Evolutionary conservation across 345 rosid genomes (phyloP).

Genomic region (Lenwebbia sp.): DNA sequence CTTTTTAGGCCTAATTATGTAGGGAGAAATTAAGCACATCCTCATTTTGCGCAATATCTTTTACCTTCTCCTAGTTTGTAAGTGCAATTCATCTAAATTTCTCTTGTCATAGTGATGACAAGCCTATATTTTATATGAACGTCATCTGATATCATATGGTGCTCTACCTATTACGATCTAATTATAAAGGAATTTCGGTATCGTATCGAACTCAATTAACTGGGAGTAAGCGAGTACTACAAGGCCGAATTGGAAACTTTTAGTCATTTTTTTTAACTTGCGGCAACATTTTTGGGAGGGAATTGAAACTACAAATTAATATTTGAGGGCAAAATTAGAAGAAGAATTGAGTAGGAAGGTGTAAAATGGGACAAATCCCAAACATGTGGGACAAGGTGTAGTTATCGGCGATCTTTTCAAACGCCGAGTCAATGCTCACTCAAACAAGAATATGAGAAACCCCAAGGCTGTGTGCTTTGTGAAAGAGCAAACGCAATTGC

Average conservation of each 20-base stretch:
- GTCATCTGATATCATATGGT: neutral
- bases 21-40: neutral
- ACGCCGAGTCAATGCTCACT: too few species aligned
- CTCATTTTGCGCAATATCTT: neutral
- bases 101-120: neutral
- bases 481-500: too few species aligned
- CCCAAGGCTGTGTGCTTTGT: too few species aligned
- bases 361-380: too few species aligned
- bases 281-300: neutral
- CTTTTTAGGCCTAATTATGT: neutral
- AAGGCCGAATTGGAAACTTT: neutral
- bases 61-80: neutral
- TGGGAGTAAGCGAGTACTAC: fast-evolving
- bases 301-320: neutral
- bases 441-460: too few species aligned
- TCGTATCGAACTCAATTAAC: neutral
- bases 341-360: neutral
- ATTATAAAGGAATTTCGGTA: neutral
- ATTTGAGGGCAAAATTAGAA: neutral
- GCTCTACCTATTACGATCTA: neutral
- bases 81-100: neutral
- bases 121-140: fast-evolving
- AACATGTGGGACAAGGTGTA: too few species aligned
- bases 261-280: neutral
- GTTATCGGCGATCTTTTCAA: too few species aligned